Evolutionary conservation across 306 rosid species (phyloP), one percentile per base, ranked within the genome.

Genomic region (Astragalus membranaceus): DNA sequence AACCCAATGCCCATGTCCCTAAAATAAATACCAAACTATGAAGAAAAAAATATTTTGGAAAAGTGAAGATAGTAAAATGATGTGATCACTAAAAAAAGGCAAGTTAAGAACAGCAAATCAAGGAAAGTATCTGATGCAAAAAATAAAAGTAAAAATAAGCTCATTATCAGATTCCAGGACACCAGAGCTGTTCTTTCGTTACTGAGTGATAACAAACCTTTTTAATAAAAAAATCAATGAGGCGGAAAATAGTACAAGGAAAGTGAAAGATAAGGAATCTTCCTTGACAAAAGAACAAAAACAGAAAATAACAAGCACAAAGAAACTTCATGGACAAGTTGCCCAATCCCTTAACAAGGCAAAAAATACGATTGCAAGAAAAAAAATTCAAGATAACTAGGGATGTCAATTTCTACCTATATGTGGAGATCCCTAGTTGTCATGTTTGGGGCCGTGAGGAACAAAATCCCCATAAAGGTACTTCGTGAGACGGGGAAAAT

Each of bases 1-100:
- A 62, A 94, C 95, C 97, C 97, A 94, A 78, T 88, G 92, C 9
- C 89, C 99, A 73, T 94, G 99, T 70, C 97, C 99, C 99, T 90
- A 64, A 55, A 82, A 74, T 30, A 75, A 68, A 85, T 66, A 54
- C 36, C 67, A 83, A 66, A 67, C 58, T 36, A 59, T 4, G 39
- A 51, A 64, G 66, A 6, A 13, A 37, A 75, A 55, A 57, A 20
- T 17, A 70, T 33, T 33, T 65, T 26, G 35, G 9, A 42, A 70
- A 69, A 79, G 30, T 8, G 11, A 15, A 46, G 65, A 37, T 6
- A 70, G 36, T 10, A 58, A 11, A 78, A 12, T 14, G 17, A 59
- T 14, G 46, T 23, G 57, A 58, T 41, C 52, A n/a, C 39, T 62
- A 52, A 42, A 15, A 50, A 63, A 37, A 61, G 51, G 33, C 56